A percentile compares a stretch with the other conserved stretches of the same genome.
Conservation (phyloP, 352 stramenopile species). For the Phytopythium chamaehyphon region DNA sequence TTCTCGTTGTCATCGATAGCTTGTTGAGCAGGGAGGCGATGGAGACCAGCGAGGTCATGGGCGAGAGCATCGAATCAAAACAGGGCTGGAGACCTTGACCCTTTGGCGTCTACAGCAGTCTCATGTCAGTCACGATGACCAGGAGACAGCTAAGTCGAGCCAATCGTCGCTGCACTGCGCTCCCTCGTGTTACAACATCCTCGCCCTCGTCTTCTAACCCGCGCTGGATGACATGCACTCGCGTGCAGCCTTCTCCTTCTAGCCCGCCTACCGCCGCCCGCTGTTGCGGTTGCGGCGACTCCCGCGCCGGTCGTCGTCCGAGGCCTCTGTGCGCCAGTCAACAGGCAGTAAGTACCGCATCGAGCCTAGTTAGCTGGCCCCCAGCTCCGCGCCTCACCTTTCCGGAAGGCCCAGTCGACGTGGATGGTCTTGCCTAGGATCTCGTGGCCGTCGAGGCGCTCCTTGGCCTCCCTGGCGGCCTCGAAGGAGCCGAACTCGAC, state of each 20-base stretch:
- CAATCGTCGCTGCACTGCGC: no score
- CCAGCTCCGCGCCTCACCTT: slow-evolving; percentile 25
- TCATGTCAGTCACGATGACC: no score
- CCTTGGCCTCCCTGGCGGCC: slow-evolving; percentile 89
- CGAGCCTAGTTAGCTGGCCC: not conserved
- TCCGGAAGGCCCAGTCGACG: slow-evolving; percentile 94
- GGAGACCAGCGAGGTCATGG: no score
- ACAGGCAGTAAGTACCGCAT: not conserved
- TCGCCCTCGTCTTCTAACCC: no score
- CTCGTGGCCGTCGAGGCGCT: slow-evolving; percentile 90
- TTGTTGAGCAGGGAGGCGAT: no score
- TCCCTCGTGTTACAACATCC: no score
- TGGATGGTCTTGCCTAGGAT: slow-evolving; percentile 88
- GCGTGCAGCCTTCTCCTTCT: not conserved
- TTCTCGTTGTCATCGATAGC: no score
- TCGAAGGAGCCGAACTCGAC: slow-evolving; percentile 92
- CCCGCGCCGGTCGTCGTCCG: slow-evolving; percentile 22
- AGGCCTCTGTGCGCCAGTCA: not conserved
- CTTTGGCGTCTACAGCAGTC: no score
- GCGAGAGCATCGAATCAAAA: no score
- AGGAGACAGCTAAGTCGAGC: no score
- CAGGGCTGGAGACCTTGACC: no score
- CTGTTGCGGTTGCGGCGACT: slow-evolving; percentile 23
- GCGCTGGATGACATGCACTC: not conserved
- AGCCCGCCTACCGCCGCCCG: slow-evolving; percentile 43